Base-by-base conservation (phyloP, 441 rosid genomes). In the Viola pubescens region DNA sequence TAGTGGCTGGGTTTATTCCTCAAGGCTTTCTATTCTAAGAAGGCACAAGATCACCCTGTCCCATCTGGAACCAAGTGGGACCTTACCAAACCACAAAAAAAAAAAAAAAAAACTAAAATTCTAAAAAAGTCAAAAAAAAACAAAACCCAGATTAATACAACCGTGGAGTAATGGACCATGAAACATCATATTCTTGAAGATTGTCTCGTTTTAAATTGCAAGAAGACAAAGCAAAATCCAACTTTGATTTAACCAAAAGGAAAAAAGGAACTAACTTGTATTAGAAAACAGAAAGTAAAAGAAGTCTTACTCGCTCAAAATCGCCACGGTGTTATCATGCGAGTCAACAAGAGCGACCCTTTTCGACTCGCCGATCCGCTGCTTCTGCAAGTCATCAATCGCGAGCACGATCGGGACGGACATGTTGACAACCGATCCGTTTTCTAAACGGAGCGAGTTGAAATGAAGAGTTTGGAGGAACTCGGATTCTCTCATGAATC, bases 381-480 rank as follows among this genome's bases (percentile, higher is more conserved):
- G 80, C 79, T 86, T 89, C 68, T 80, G 84, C 52, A 65, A 71
- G 55, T 92, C 97, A 59, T 89, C 94, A 14, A 87, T 79, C 6
- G 86, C 90, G 63, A 89, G 81, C 45, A 89, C 96, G 71, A 92
- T 89, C 53, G 97, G 97, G 63, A 89, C 89, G 9, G 98, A 92
- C 98, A 92, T 92, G 73, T 89, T 92, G 52, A 84, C 94, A 64
- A 86, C 82, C 68, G 94, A 80, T 43, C 94, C 98, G 76, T 86
- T 87, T 13, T 79, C 85, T 45, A 85, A 77, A 64, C 98, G 95
- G 68, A 92, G 85, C 70, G 89, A 79, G 82, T 87, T 87, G 71
- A 89, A 92, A 84, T 89, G 97, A 87, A 92, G 97, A 67, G 97
- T 87, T 89, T 92, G 98, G 91, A 92, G 97, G 95, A 89, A 89